These are phyloP conservation scores for Tulasnella sp. DNA, from an alignment of 768 basidiomycete species.

Conservation along the genomic window DNA sequence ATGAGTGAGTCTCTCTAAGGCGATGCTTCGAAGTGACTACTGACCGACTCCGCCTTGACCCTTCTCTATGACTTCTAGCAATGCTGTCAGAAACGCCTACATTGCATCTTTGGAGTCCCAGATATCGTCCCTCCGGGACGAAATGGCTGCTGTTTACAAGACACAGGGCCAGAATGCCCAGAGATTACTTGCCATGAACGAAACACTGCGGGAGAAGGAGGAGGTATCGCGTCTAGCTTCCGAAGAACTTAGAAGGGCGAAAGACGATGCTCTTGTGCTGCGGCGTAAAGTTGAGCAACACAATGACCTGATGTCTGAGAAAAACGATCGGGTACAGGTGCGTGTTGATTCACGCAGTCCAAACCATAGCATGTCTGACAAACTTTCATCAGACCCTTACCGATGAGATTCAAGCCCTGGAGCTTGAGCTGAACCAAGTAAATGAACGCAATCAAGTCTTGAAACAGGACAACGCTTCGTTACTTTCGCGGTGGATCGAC, in stretches of 20 bases:
- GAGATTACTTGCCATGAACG: conserved; percentile 85
- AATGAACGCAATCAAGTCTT: conserved; percentile 81
- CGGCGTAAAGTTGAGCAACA: conserved; percentile 76
- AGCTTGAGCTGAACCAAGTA: conserved; percentile 84
- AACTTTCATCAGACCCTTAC: conserved; percentile 61
- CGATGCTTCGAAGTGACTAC: conserved; percentile 8
- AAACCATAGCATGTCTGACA: background rate
- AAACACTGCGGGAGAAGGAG: conserved; percentile 89
- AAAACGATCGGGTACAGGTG: conserved; percentile 84
- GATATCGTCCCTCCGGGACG: conserved; percentile 83
- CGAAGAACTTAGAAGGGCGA: conserved; percentile 66
- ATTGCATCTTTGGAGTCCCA: conserved; percentile 89
- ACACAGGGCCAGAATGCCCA: conserved; percentile 95
- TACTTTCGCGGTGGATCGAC: conserved; percentile 95
- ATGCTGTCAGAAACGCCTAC: conserved; percentile 80
- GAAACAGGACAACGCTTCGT: conserved; percentile 85
- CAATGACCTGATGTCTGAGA: conserved; percentile 76
- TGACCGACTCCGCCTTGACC: background rate
- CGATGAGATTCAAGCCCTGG: conserved; percentile 88
- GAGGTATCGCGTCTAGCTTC: conserved; percentile 74
- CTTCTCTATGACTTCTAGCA: conserved; percentile 38
- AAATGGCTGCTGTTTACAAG: conserved; percentile 91
- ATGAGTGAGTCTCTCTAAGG: conserved; percentile 53
- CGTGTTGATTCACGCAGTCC: conserved; percentile 15
- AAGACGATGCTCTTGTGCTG: conserved; percentile 64